phyloP scores from a whole-genome alignment of 2,329 filamentous ascomycete genomes.

The Colletotrichum orchidophilum region DNA sequence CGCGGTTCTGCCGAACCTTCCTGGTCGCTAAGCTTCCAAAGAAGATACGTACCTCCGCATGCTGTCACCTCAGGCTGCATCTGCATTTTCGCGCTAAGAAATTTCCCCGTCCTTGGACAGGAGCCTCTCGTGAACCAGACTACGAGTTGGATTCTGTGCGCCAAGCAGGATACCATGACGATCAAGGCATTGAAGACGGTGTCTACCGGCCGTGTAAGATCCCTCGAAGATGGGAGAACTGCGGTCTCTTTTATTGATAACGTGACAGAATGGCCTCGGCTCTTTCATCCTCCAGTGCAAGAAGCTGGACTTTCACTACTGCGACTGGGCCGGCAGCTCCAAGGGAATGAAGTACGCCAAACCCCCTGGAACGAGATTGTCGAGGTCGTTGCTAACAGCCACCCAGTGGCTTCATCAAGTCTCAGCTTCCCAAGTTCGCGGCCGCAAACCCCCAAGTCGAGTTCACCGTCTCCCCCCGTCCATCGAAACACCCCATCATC shows the following conservation, averaged over 20 bases:
- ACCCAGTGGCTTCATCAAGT: conserved; percentile 80
- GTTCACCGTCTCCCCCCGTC: conserved; percentile 89
- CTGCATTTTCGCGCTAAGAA: conserved; percentile 29
- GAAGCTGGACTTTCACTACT: conserved; percentile 95
- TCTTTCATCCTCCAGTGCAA: conserved; percentile 98
- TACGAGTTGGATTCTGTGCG: conserved; percentile 21
- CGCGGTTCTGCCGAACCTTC: conserved; percentile 18
- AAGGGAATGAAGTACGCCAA: conserved; percentile 84
- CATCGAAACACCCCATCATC: conserved; percentile 89
- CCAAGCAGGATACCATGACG: conserved; percentile 53
- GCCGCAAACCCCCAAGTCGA: conserved; percentile 86
- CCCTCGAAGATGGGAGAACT: neutral
- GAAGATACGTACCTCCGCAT: conserved; percentile 17
- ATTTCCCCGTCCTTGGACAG: conserved; percentile 19
- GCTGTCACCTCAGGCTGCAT: conserved; percentile 6
- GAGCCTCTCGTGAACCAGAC: conserved; percentile 17
- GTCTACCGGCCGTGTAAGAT: conserved; percentile 62
- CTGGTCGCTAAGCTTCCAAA: neutral
- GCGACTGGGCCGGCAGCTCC: conserved; percentile 94
- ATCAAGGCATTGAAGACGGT: conserved; percentile 63
- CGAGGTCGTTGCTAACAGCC: conserved; percentile 38
- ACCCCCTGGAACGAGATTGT: neutral
- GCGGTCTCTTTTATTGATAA: neutral
- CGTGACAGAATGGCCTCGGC: conserved; percentile 86
- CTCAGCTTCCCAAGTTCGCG: conserved; percentile 80